Conservation (phyloP, 148 eudicot genomes). For the Linanthus parryae region DNA sequence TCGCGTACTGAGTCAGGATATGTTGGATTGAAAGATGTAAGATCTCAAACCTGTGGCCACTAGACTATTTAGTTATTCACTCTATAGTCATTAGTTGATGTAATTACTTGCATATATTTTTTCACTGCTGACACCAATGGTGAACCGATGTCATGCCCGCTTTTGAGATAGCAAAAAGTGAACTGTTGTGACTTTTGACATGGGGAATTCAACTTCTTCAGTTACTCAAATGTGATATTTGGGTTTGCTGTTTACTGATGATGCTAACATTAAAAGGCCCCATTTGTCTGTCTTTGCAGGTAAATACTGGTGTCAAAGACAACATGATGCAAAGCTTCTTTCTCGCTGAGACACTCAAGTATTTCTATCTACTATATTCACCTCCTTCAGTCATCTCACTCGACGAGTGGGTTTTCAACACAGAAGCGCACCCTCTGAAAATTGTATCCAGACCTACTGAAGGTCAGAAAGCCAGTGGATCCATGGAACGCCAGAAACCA, state of each 20-base stretch:
- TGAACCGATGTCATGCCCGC: no score
- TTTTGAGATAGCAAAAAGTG: no score
- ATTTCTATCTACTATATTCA: constrained; percentile 69
- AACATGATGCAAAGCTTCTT: constrained; percentile 91
- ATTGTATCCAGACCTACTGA: not conserved
- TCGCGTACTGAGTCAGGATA: constrained; percentile 81
- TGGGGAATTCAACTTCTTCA: no score
- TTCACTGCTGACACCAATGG: no score
- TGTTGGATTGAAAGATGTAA: constrained; percentile 95
- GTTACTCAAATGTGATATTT: no score
- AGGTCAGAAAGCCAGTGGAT: no score
- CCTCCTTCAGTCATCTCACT: constrained; percentile 58
- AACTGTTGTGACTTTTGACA: no score
- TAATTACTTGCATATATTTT: no score
- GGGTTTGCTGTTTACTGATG: no score
- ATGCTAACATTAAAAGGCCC: no score
- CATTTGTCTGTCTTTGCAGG: constrained; percentile 32
- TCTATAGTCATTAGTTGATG: no score
- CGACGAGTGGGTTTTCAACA: constrained; percentile 76
- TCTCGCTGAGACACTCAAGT: constrained; percentile 79
- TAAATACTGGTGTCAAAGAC: constrained; percentile 72
- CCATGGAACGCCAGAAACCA: constrained; percentile 26
- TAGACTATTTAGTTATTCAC: no score
- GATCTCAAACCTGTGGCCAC: constrained; percentile 13
- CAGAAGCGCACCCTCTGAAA: not conserved